Base-by-base conservation (phyloP, 371 early-diverging fungal species). In the Mortierella sp. region DNA sequence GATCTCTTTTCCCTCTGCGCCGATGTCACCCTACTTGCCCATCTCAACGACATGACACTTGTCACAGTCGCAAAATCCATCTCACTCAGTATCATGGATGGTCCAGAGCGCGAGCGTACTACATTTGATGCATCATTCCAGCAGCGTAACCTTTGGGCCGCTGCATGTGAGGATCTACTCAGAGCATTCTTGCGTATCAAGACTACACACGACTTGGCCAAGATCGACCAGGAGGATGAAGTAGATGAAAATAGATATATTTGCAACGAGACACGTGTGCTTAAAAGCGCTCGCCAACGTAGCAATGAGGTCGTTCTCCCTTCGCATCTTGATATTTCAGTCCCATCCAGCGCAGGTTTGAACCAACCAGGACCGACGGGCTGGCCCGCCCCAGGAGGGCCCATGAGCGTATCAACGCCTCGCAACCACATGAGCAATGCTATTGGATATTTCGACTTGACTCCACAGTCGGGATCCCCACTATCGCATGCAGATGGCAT, bases 1-100 rank as follows among this genome's bases (percentile, higher is more conserved):
- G 81, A 80, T 29, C 75, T 80, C 29, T 80, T 80, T 31, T 80
- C 81, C 2, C 81, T 80, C 47, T 80, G 81, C 49, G 81, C 81
- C 17, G 81, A 80, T 51, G 81, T 80, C 9, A 75, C 75, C 2
- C 54, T 80, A 22, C 66, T 80, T 12, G 75, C 72, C 28, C 75
- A 80, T 51, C 68, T 80, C 34, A 80, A 80, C 54, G 57, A 61
- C 51, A 80, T 80, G 81, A 75, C 75, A 12, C 68, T 75, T 1
- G 81, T 80, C 6, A 29, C 67, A 23, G 81, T 80, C 26, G 81
- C 81, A 32, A 80, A 80, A 35, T 70, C 81, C 9, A 75, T 80
- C 37, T 80, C 81, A 1, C 68, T 80, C 53, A 70, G 81, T 49
- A 75, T 80, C 40, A 80, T 80, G 81, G 81, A 70, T 15, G 81